A percentile compares a stretch with the other conserved stretches of the same genome.
These are phyloP conservation scores for Pythium vanterpoolii DNA, from an alignment of 352 stramenopile species.

Conservation along the genomic window DNA sequence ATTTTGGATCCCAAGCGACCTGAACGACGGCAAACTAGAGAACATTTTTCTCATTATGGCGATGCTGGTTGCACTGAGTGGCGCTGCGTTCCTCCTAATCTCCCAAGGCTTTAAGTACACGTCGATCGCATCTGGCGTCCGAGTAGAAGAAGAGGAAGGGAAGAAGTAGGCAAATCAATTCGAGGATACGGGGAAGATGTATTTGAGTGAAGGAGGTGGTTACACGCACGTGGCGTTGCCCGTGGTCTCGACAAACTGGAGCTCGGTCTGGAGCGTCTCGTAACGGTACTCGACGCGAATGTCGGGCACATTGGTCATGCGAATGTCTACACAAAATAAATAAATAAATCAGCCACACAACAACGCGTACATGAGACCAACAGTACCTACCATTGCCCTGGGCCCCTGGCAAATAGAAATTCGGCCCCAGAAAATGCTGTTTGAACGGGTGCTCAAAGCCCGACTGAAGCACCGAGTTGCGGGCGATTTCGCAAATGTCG, in stretches of 20 bases:
- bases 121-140: slow-evolving; percentile 22
- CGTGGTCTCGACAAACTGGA: slow-evolving; percentile 65
- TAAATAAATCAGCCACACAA: background rate
- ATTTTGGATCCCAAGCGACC: slow-evolving; percentile 86
- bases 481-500: slow-evolving; percentile 98
- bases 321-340: slow-evolving; percentile 70
- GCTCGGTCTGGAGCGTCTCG: slow-evolving; percentile 73
- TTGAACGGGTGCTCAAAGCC: slow-evolving; percentile 98
- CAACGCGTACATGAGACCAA: background rate
- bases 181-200: background rate
- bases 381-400: slow-evolving; percentile 66
- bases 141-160: background rate
- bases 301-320: slow-evolving; percentile 93
- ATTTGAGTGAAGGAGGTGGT: background rate
- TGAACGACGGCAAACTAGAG: slow-evolving; percentile 89
- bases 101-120: slow-evolving; percentile 76
- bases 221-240: slow-evolving; percentile 14
- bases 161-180: background rate
- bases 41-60: slow-evolving; percentile 85
- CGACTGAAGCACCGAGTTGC: slow-evolving; percentile 98
- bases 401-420: slow-evolving; percentile 80
- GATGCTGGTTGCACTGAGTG: slow-evolving; percentile 52
- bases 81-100: slow-evolving; percentile 57
- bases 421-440: slow-evolving; percentile 93
- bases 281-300: slow-evolving; percentile 90